Conservation (phyloP, 306 rosid genomes). For the Amphicarpaea edgeworthii region DNA sequence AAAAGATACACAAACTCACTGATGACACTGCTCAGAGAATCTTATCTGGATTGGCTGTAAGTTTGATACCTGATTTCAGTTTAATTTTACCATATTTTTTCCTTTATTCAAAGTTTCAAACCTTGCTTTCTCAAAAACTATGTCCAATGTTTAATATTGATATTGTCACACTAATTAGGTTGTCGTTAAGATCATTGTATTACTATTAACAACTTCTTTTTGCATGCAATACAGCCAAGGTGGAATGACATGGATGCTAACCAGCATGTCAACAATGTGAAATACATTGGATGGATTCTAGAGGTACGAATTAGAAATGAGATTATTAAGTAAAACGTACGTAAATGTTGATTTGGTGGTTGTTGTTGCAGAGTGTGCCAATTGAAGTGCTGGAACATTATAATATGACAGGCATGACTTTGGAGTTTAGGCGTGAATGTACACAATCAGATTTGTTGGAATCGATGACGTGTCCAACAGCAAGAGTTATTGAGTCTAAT, state of each 20-base stretch:
- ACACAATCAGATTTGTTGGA: slow-evolving; percentile 76
- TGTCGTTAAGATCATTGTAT: not conserved
- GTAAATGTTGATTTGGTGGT: not conserved
- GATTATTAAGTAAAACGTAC: not conserved
- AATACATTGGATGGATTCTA: slow-evolving; percentile 95
- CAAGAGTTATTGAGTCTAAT: slow-evolving; percentile 45
- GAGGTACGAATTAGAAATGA: slow-evolving; percentile 62
- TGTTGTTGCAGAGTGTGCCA: slow-evolving; percentile 79
- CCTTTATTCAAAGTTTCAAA: no score
- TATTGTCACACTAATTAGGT: not conserved
- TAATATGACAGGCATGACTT: slow-evolving; percentile 74
- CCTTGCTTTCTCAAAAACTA: not conserved
- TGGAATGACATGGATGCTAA: slow-evolving; percentile 99
- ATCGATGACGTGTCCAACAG: slow-evolving; percentile 73
- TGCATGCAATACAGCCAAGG: slow-evolving; percentile 67
- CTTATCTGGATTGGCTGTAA: slow-evolving; percentile 83
- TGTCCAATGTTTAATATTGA: no score
- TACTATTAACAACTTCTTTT: not conserved
- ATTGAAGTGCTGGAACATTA: slow-evolving; percentile 66
- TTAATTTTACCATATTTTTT: no score
- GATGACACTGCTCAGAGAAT: slow-evolving; percentile 73
- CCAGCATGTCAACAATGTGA: slow-evolving; percentile 95
- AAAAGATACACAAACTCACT: slow-evolving; percentile 76
- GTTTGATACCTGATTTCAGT: slow-evolving; percentile 26
- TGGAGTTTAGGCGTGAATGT: slow-evolving; percentile 90